These are phyloP conservation scores for Alnus glutinosa DNA, from an alignment of 306 rosid genomes.

Conservation along the genomic window DNA sequence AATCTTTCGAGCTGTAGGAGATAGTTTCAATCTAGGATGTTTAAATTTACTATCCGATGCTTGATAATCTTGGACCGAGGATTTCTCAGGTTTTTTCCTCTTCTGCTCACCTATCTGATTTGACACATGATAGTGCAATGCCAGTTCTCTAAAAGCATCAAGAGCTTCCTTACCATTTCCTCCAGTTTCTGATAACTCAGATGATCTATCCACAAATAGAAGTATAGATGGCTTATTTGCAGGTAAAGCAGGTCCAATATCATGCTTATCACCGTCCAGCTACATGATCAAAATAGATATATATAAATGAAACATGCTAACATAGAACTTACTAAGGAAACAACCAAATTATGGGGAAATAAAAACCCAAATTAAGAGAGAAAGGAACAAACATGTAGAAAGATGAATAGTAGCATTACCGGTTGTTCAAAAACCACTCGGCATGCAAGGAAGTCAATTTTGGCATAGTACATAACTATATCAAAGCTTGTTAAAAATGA, in stretches of 20 bases:
- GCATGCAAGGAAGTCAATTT: background rate
- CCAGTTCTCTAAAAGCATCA: slow-evolving; percentile 65
- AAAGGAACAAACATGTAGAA: background rate
- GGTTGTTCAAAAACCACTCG: background rate
- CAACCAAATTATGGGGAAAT: background rate
- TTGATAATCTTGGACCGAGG: slow-evolving; percentile 41
- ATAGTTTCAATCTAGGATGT: slow-evolving; percentile 64
- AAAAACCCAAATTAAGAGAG: background rate
- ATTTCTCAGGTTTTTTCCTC: slow-evolving; percentile 36
- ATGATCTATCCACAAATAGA: slow-evolving; percentile 87
- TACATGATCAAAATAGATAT: slow-evolving; percentile 37
- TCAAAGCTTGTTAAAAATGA: background rate
- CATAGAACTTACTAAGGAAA: slow-evolving; percentile 4
- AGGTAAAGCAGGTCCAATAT: slow-evolving; percentile 59
- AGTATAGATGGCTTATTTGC: slow-evolving; percentile 73
- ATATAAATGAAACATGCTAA: slow-evolving; percentile 8
- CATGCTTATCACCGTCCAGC: slow-evolving; percentile 67
- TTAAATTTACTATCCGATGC: slow-evolving; percentile 41
- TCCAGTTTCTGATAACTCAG: slow-evolving; percentile 57
- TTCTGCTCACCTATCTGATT: slow-evolving; percentile 40
- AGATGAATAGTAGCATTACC: background rate
- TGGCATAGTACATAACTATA: background rate
- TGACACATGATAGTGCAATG: slow-evolving; percentile 45
- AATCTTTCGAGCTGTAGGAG: slow-evolving; percentile 47
- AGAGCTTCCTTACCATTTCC: slow-evolving; percentile 64